A percentile compares a stretch with the other conserved stretches of the same genome.
Conservation (phyloP, 164 flowering plant genomes). For the Magnolia kwangsiensis region DNA sequence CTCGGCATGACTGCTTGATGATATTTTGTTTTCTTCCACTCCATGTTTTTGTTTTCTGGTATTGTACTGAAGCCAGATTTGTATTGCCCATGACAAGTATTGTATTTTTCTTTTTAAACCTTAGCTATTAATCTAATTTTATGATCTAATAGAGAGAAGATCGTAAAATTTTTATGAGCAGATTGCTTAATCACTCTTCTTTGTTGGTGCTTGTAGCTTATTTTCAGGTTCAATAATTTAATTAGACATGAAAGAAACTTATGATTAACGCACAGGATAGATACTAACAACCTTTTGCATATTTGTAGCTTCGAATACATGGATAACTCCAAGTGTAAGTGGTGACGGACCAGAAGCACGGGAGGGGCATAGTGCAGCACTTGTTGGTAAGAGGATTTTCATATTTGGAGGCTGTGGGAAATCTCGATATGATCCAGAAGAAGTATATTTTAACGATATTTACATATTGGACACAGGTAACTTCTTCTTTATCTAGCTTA, state of each 20-base stretch:
- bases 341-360: slow-evolving; percentile 91
- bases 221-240: background rate
- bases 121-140: background rate
- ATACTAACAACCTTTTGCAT: slow-evolving; percentile 10
- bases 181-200: too few relatives aligned
- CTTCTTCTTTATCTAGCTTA: background rate
- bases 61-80: background rate
- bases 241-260: background rate
- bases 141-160: background rate
- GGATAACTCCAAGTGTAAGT: slow-evolving; percentile 71
- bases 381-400: slow-evolving; percentile 73
- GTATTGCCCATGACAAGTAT: background rate
- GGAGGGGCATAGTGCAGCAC: slow-evolving; percentile 92
- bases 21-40: background rate
- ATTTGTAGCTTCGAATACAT: slow-evolving; percentile 65
- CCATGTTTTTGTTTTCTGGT: background rate
- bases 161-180: background rate
- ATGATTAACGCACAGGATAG: background rate
- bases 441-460: slow-evolving; percentile 81
- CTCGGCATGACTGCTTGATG: background rate
- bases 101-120: background rate
- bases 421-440: slow-evolving; percentile 45
- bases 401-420: slow-evolving; percentile 98
- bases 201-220: background rate
- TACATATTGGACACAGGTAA: slow-evolving; percentile 83